Evolutionary conservation across 1,139 yeast species (phyloP), one percentile per base, ranked within the genome.

Genomic region (Debaryomycetaceae sp.): DNA sequence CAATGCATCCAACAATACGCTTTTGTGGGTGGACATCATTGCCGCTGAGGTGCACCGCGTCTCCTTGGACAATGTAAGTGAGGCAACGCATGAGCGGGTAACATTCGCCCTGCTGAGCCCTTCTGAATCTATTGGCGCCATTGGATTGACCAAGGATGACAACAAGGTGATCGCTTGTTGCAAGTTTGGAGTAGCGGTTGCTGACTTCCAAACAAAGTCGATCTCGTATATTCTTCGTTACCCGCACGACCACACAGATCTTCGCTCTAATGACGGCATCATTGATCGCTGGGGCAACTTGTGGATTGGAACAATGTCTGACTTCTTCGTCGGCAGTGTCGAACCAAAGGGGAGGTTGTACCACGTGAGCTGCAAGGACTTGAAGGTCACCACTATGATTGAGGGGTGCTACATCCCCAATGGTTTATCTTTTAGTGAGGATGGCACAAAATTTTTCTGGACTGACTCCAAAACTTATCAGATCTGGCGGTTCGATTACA

Each of bases 221-320:
- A 65, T 79, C 51, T 56, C 61, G 25, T 67, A 66, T 40, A 48
- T 73, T 23, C 51, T 64, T 26, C 45, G 56, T 29, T 81, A 70
- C 45, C 74, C 80, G 3, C 44, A 52, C 30, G 44, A 46, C 18
- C 56, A 49, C 2, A 37, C 35, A 12, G 51, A 53, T 16, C 40
- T 79, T 45, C 64, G 93, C 46, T 77, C 88, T 13, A 83, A 83
- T 44, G 93, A 83, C 47, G 91, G 89, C 0, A 71, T 75, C 30
- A 67, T 82, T 28, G 83, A 81, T 34, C 80, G 82, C 2, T 62
- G 75, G 53, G 89, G 91, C 0, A 66, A 77, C 40, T 65, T 82
- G 33, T 79, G 83, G 74, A 68, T 81, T 32, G 91, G 91, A 2
- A 65, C 83, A n/a, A 82, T 83, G 88, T 63, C 65, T 23, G 78